Conservation (phyloP, 164 flowering plant genomes). For the Liquidambar formosana region DNA sequence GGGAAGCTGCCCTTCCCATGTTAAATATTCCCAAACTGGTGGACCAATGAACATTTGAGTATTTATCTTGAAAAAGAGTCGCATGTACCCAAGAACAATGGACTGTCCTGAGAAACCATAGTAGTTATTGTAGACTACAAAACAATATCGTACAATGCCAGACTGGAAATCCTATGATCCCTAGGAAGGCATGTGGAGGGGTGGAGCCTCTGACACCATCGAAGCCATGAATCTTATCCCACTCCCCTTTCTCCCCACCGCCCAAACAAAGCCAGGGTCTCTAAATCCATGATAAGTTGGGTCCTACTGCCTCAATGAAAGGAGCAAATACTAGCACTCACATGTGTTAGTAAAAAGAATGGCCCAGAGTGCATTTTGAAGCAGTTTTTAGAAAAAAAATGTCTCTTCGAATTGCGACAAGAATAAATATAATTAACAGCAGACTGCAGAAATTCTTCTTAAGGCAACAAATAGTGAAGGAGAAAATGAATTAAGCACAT, state of each 20-base stretch:
- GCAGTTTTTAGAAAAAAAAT: not conserved
- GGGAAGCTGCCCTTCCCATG: too few relatives aligned
- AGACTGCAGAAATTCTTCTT: too few relatives aligned
- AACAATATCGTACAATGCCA: constrained; percentile 14
- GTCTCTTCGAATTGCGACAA: not conserved
- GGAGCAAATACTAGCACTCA: constrained; percentile 12
- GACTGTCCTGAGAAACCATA: too few relatives aligned
- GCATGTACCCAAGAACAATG: too few relatives aligned
- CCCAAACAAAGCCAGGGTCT: constrained; percentile 10
- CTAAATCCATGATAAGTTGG: constrained; percentile 2
- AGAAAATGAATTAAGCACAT: not conserved
- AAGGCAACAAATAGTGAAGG: not conserved
- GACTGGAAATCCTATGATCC: constrained; percentile 27
- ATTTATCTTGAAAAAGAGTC: too few relatives aligned
- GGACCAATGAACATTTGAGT: too few relatives aligned
- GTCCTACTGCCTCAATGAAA: constrained; percentile 16
- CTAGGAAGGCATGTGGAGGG: constrained; percentile 16
- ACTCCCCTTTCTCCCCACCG: not conserved
- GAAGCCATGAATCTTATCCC: constrained; percentile 14
- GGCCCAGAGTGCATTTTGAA: not conserved
- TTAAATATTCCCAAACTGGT: too few relatives aligned
- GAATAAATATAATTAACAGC: too few relatives aligned
- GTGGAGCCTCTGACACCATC: constrained; percentile 26
- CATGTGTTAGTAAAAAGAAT: constrained; percentile 3
- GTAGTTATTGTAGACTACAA: not conserved